Base-by-base conservation (phyloP, 331 rosid species). In the Acacia concinna region DNA sequence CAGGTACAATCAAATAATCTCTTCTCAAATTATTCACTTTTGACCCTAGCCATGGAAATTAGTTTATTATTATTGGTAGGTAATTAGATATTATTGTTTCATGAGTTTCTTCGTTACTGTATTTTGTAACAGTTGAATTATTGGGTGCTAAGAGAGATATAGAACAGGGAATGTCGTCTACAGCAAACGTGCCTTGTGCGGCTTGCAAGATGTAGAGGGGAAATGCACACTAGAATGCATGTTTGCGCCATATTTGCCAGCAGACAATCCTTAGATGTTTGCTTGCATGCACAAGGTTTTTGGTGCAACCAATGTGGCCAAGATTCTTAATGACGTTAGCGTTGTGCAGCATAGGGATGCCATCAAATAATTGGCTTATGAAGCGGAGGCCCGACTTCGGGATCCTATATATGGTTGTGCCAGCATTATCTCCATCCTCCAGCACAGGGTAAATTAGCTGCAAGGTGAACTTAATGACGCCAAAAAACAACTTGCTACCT, bases 251-350 rank as follows among this genome's bases (percentile, higher is more conserved):
- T 85, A 86, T 68, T 90, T 90, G 43, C 94, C 89, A 1, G 92
- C 90, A 15, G 90, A 88, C 38, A 90, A 88, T 35, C 90, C 88
- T 21, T 86, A 79, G 40, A 88, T 81, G 60, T 90, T 88, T 31
- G 73, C 85, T 12, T 81, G 78, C n/a, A 91, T 90, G 8, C 91
- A 88, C 86, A 88, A 85, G 83, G 83, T 90, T 23, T 90, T 90
- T 27, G 94, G 94, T 1, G 92, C 89, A 6, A 86, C 91, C 79
- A 90, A 90, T 68, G 91, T 90, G 30, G 81, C 86, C 6, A 90
- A 88, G 88, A 86, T 90, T 3, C 88, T 90, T 6, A 88, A 83
- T 47, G 91, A 90, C 11, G 84, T 90, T 60, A 84, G 76, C n/a
- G 85, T 86, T 5, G 89, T 72, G 44, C 90, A 90, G 74, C 75